Percentiles rank a stretch among this genome's conserved stretches.
Evolutionary conservation across 225 moss, liverwort and hornwort species (phyloP).

Genomic region (Anthoceros angustus): DNA sequence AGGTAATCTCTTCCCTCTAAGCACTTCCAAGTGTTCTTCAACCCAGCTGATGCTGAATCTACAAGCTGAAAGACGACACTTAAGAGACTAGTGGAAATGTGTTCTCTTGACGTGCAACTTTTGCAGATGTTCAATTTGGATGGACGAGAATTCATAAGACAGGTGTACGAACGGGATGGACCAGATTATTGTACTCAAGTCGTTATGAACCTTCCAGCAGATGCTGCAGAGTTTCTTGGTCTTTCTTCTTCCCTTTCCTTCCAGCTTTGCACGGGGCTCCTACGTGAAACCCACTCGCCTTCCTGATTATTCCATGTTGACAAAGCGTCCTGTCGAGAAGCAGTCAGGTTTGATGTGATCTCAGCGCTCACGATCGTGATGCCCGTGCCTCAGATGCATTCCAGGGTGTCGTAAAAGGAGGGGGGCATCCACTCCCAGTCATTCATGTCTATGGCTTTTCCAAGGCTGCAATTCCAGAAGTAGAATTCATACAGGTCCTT

Average conservation of each 20-base stretch:
- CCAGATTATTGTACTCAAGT: constrained; percentile 55
- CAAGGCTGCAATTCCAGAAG: constrained; percentile 34
- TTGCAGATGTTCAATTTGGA: constrained; percentile 55
- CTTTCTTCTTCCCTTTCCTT: neutral
- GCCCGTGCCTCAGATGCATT: constrained; percentile 45
- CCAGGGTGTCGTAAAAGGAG: constrained; percentile 40
- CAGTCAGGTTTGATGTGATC: too few relatives aligned
- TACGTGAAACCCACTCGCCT: too few relatives aligned
- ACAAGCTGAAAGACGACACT: too few relatives aligned
- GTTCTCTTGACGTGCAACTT: neutral
- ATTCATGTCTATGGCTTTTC: constrained; percentile 74
- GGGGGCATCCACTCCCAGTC: constrained; percentile 27
- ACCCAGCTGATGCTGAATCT: neutral
- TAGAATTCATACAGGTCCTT: constrained; percentile 50
- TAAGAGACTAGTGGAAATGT: neutral
- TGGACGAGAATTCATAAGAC: constrained; percentile 39
- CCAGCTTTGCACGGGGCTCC: too few relatives aligned
- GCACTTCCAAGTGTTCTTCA: neutral
- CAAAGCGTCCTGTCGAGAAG: too few relatives aligned
- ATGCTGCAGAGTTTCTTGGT: constrained; percentile 64
- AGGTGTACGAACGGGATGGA: constrained; percentile 26
- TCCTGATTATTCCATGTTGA: too few relatives aligned
- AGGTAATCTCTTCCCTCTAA: constrained; percentile 26
- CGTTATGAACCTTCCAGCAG: constrained; percentile 71
- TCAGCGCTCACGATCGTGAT: too few relatives aligned